Base-by-base conservation (phyloP, 2,329 filamentous ascomycete species). In the Epichloe coenophiala region DNA sequence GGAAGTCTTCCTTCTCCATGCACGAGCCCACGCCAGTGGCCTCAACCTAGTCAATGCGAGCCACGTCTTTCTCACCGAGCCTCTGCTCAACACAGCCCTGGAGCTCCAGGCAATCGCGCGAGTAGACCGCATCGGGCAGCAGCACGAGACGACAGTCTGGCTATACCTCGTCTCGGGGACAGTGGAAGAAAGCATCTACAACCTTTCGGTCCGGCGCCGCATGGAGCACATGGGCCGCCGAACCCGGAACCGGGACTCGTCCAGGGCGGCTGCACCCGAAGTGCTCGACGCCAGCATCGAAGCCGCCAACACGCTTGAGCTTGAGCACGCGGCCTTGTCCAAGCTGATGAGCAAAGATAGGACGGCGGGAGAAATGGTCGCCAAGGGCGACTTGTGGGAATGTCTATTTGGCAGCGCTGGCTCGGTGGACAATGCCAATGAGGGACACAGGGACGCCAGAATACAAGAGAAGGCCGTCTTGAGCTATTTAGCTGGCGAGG, bases 31-130 rank as follows among this genome's bases (percentile, higher is more conserved):
- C 63, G 85, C 88, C 0, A 90, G 86, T 1, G 93, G 93, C 0
- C 73, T 98, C 35, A 97, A 95, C 54, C 77, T 98, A 0, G 85
- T 95, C 56, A 91, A 94, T 59, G 93, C 91, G 4, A 95, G 82
- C 45, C 89, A 97, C 62, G 89, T 97, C 1, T 94, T 97, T 61
- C 76, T 98, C 4, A 95, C 89, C 64, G 93, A 98, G 63, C 93
- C 93, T 2, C 72, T 97, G 3, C 81, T 97, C 58, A 95, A 97
- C 62, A 91, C 91, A 0, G 89, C 90, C 0, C 80, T 98, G 15
- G 93, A 97, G 66, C 75, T 97, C 9, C 93, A 98, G 65, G 91
- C 90, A 12, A 95, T 97, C 60, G 90, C 91, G 1, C 84, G 93
- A 51, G 90, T 98, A 1, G 89, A 98, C 63, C 81, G 93, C 37